Conservation (phyloP, 2,329 filamentous ascomycete species). For the Alternaria gansuensis region DNA sequence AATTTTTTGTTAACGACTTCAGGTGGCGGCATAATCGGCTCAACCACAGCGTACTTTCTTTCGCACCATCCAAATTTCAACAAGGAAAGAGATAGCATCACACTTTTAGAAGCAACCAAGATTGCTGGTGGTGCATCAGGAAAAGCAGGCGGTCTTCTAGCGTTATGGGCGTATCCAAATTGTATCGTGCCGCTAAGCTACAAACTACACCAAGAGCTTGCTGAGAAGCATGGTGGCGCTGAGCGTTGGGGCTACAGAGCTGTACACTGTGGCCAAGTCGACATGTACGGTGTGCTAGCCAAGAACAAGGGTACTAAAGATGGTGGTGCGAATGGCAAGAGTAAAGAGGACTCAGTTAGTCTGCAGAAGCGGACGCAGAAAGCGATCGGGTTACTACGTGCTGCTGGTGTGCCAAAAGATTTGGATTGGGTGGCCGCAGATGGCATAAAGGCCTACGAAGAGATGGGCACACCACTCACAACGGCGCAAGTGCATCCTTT, state of each 20-base stretch:
- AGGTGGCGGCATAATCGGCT: conserved; percentile 94
- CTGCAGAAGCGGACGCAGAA: conserved; percentile 64
- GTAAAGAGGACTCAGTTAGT: conserved; percentile 56
- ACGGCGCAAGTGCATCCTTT: conserved; percentile 95
- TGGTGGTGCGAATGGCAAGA: conserved; percentile 47
- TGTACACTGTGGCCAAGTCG: conserved; percentile 75
- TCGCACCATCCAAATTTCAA: conserved; percentile 86
- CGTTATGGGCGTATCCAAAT: conserved; percentile 87
- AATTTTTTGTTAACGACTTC: conserved; percentile 6
- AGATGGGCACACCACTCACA: conserved; percentile 81
- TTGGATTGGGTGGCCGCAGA: conserved; percentile 84
- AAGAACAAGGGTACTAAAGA: conserved; percentile 37
- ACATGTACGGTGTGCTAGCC: conserved; percentile 58
- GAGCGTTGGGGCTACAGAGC: conserved; percentile 86
- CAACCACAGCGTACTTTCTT: conserved; percentile 88
- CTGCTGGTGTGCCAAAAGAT: conserved; percentile 74
- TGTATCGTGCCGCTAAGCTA: conserved; percentile 88
- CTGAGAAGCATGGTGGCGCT: conserved; percentile 81
- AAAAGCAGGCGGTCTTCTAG: conserved; percentile 91
- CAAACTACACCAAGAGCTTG: conserved; percentile 80
- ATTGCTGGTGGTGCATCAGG: conserved; percentile 93
- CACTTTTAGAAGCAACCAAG: conserved; percentile 82
- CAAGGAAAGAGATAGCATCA: conserved; percentile 77
- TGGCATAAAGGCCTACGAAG: conserved; percentile 73
- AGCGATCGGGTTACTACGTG: conserved; percentile 61